Evolutionary conservation across 768 basidiomycete species (phyloP), one percentile per base, ranked within the genome.

Genomic region (Austroboletus eburneus): DNA sequence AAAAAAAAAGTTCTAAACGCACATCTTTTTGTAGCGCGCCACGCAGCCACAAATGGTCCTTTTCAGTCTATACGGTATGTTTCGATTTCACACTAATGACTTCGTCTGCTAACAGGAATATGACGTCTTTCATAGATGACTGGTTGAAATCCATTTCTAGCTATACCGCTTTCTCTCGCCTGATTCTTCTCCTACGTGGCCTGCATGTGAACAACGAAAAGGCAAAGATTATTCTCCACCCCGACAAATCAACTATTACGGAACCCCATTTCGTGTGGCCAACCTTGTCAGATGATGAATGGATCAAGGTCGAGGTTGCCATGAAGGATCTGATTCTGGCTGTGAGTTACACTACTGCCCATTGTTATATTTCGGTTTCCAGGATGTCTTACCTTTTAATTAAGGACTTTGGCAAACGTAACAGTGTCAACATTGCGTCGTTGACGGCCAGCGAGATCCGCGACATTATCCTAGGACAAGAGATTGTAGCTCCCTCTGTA

Each of bases 181-280:
- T 99, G 33, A 97, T 98, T 54, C 80, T 98, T n/a, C 79, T 98
- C 23, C 80, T 99, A 20, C 94, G 96, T 69, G 94, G 91, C 30
- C 77, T 98, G 24, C 96, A 98, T 66, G 96, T 98, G 69, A 98
- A 99, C 72, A 96, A 98, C 61, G 96, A 98, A 66, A 99, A 99
- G 73, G 93, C 96, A 22, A 99, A 99, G 76, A 87, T 99, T 57
- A 93, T 99, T 53, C 74, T 99, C 30, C 92, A 94, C 55, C 96
- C 96, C 0, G 94, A 98, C 73, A 95, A 96, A 70, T 86, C 84
- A 47, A 98, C 95, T 2, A 86, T 95, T 57, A 98, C 96, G 3
- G 91, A 97, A 66, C 87, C 93, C 33, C 94, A 98, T 69, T 97
- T 95, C 65, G 91, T 98, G 27, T 97, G 94, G 94, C 95, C 95